phyloP scores from a whole-genome alignment of 805 yeast genomes.

The Wickerhamiella lipophila region DNA sequence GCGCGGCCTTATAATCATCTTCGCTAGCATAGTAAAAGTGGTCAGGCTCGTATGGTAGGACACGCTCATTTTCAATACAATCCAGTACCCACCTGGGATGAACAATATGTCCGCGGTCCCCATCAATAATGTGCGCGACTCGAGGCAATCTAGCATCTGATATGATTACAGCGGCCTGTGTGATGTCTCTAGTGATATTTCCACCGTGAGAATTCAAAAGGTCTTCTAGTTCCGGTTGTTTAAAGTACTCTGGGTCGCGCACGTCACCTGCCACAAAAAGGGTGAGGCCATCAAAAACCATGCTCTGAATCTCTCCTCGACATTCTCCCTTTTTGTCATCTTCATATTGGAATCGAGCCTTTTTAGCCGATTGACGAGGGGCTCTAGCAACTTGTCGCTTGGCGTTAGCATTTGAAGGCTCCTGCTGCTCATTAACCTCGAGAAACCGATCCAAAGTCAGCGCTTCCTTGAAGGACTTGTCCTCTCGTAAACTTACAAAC shows the following conservation, averaged over 20 bases:
- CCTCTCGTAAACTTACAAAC: slow-evolving; percentile 53
- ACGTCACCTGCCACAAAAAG: slow-evolving; percentile 25
- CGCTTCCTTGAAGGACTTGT: slow-evolving; percentile 48
- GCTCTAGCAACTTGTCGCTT: neutral
- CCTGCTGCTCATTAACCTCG: slow-evolving; percentile 25
- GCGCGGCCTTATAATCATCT: slow-evolving; percentile 21
- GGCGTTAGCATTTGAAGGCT: slow-evolving; percentile 12
- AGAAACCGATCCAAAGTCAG: slow-evolving; percentile 43
- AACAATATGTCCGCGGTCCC: slow-evolving; percentile 39
- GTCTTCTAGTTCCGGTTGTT: slow-evolving; percentile 18
- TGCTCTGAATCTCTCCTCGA: slow-evolving; percentile 10
- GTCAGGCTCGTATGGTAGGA: slow-evolving; percentile 46
- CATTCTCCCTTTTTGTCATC: neutral
- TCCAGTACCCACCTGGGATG: slow-evolving; percentile 64
- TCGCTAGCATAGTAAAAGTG: slow-evolving; percentile 38
- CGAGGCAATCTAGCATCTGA: slow-evolving; percentile 20
- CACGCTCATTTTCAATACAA: slow-evolving; percentile 34
- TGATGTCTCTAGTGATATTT: slow-evolving; percentile 16
- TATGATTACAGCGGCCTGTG: slow-evolving; percentile 13
- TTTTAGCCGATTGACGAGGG: slow-evolving; percentile 25
- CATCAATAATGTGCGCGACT: slow-evolving; percentile 9
- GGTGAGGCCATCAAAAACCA: slow-evolving; percentile 17
- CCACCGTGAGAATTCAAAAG: slow-evolving; percentile 26
- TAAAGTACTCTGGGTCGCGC: slow-evolving; percentile 18
- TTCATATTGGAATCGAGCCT: slow-evolving; percentile 8